phyloP scores from a whole-genome alignment of 495 filamentous ascomycete species.

The Aspergillus avenaceus region DNA sequence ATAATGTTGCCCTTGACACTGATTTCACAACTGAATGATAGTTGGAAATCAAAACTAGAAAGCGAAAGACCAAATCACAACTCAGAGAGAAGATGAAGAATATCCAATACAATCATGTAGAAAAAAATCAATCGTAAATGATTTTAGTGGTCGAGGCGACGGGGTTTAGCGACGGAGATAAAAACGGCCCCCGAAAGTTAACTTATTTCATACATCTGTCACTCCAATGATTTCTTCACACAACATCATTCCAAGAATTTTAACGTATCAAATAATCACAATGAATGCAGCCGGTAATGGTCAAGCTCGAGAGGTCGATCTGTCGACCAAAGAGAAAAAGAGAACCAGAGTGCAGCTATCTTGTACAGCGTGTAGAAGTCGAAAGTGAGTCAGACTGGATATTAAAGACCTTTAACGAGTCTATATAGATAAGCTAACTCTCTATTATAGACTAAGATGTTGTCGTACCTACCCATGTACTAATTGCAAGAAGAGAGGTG shows the following conservation, averaged over 20 bases:
- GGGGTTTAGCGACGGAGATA: background rate
- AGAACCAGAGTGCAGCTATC: slow-evolving; percentile 50
- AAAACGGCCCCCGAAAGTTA: background rate
- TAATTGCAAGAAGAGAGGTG: slow-evolving; percentile 46
- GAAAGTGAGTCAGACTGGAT: slow-evolving; percentile 38
- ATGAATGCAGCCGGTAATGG: too few relatives aligned
- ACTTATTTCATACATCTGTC: background rate
- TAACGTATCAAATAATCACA: too few relatives aligned
- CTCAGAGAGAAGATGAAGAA: too few relatives aligned
- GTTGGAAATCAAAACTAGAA: too few relatives aligned
- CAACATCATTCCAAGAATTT: too few relatives aligned
- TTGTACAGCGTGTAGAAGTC: slow-evolving; percentile 48
- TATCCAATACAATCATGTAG: too few relatives aligned
- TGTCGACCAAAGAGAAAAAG: slow-evolving; percentile 30
- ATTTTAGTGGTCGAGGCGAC: background rate
- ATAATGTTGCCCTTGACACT: too few relatives aligned
- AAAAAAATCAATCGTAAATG: too few relatives aligned
- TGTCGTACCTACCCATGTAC: slow-evolving; percentile 47
- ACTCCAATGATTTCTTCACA: background rate
- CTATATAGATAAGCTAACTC: background rate
- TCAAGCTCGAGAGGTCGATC: too few relatives aligned
- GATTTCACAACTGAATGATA: too few relatives aligned
- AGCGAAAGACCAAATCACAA: too few relatives aligned
- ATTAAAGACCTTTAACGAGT: background rate
- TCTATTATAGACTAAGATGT: slow-evolving; percentile 44